These are phyloP conservation scores for Grigorovia humatica DNA, from an alignment of 805 yeast species.

Conservation along the genomic window DNA sequence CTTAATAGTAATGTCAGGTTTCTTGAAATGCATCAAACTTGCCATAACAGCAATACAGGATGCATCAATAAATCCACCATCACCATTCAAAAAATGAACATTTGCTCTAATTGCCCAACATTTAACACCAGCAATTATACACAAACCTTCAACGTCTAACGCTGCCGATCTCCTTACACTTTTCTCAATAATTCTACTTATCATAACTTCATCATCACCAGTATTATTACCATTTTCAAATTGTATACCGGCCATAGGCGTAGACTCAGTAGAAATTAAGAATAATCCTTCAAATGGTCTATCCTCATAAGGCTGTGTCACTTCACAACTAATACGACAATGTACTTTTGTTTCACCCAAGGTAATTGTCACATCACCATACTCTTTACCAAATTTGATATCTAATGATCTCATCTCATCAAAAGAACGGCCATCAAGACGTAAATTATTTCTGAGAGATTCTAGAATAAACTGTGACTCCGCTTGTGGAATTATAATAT, in stretches of 20 bases:
- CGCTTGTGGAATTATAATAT: constrained; percentile 49
- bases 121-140: constrained; percentile 82
- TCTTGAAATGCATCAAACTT: constrained; percentile 69
- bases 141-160: constrained; percentile 77
- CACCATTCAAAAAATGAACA: constrained; percentile 77
- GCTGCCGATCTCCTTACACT: constrained; percentile 87
- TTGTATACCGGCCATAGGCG: constrained; percentile 81
- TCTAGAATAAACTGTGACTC: constrained; percentile 54
- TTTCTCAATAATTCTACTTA: constrained; percentile 78
- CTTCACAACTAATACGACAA: constrained; percentile 55
- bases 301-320: constrained; percentile 75
- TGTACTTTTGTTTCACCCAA: constrained; percentile 57
- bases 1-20: constrained; percentile 71
- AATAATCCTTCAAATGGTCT: constrained; percentile 91
- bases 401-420: constrained; percentile 55
- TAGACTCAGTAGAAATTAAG: constrained; percentile 70
- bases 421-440: constrained; percentile 63
- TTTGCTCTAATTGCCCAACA: constrained; percentile 92
- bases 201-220: constrained; percentile 71
- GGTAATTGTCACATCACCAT: constrained; percentile 69
- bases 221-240: constrained; percentile 63
- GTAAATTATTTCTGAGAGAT: constrained; percentile 48
- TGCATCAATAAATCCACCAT: constrained; percentile 87
- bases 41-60: constrained; percentile 86
- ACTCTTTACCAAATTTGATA: constrained; percentile 57